Base-by-base conservation (phyloP, 129 eudicot species). In the Helichrysum umbraculigerum region DNA sequence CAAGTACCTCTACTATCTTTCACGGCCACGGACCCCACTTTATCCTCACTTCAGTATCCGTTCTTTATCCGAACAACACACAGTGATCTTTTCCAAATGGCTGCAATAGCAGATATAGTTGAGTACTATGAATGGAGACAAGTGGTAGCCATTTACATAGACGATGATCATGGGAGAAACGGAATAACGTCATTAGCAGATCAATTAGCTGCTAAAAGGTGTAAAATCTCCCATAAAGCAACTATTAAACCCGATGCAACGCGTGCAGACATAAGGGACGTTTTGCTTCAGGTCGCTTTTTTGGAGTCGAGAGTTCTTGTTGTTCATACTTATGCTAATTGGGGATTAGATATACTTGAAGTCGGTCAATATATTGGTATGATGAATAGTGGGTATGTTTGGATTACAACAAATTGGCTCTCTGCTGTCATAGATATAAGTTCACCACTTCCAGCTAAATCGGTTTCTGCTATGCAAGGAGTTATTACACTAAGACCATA, bases 161-260 rank as follows among this genome's bases (percentile, higher is more conserved):
- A 90, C 66, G 96, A 90, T 82, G 90, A 90, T 78, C 81, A 79
- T 73, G 90, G 96, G 15, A 85, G 92, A 71, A 87, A 87, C 56
- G 96, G 92, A 5, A 79, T 87, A 12, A 73, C 85, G 71, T 81
- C 85, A 57, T 75, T 90, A 68, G 83, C 71, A 10, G 96, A 90
- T 82, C 73, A 83, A 68, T 74, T 90, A 58, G 83, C 83, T 3
- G 75, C 62, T n/a, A 83, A 84, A 44, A 71, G 87, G 12, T 87
- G 88, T 47, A 79, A 56, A 58, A 83, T 90, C 39, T 80, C 89
- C 54, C 78, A 86, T 63, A 86, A 80, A 84, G 84, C 85, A 4
- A 72, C 82, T 50, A 47, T 88, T 39, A 71, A 37, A 3, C 73
- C 88, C 32, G 34, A 28, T 17, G 82, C 87, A 39, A 76, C 74